These are phyloP conservation scores for Jackrogersella minutella DNA, from an alignment of 495 filamentous ascomycete genomes.

Conservation along the genomic window DNA sequence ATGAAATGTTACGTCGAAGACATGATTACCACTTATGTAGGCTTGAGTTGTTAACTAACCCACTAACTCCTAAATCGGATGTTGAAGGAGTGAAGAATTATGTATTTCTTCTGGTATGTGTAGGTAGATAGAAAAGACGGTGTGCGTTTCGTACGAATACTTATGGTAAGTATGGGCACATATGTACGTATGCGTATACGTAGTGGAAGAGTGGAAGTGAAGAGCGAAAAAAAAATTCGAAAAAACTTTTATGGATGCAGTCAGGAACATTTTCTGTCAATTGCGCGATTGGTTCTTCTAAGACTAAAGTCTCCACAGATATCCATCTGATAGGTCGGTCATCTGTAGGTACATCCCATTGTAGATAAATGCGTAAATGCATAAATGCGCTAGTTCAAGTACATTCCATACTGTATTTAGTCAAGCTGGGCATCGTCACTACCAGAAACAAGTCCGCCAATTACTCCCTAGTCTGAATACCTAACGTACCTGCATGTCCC, in stretches of 20 bases:
- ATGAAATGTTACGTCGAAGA: not conserved
- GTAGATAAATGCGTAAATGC: not conserved
- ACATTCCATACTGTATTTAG: conserved; percentile 29
- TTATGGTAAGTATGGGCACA: not conserved
- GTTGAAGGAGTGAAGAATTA: not conserved
- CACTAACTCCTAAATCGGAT: not conserved
- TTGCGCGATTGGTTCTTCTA: conserved; percentile 11
- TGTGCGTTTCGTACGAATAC: not conserved
- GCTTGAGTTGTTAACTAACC: not conserved
- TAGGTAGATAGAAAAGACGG: conserved; percentile 3
- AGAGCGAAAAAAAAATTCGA: not conserved
- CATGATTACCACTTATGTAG: not conserved
- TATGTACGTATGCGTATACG: not conserved
- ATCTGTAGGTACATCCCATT: not conserved
- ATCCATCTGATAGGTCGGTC: conserved; percentile 11
- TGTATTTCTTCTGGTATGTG: not conserved
- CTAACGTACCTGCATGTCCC: conserved; percentile 2
- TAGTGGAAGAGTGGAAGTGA: not conserved
- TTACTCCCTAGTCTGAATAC: not conserved
- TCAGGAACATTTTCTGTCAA: not conserved
- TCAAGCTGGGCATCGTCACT: conserved; percentile 26
- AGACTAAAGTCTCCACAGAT: conserved; percentile 13
- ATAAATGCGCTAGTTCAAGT: conserved; percentile 2
- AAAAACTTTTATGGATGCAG: not conserved
- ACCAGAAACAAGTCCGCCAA: conserved; percentile 20